Percentiles rank a stretch among this genome's conserved stretches.
Evolutionary conservation across 2,329 filamentous ascomycete species (phyloP).

Genomic region (Arthroderma sp.): DNA sequence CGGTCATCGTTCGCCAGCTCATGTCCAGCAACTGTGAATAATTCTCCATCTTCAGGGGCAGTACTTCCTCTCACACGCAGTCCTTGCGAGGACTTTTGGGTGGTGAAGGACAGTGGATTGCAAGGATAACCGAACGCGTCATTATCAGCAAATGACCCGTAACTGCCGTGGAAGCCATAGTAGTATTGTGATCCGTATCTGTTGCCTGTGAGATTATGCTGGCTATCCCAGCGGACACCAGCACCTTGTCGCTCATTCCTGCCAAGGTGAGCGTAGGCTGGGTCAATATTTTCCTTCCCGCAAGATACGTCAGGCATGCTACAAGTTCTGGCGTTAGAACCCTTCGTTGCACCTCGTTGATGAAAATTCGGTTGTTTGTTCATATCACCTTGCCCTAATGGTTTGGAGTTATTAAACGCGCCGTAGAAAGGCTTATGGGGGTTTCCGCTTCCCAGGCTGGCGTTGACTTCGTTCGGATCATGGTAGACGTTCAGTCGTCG

Average conservation of each 20-base stretch:
- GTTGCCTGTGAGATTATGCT: conserved; percentile 9
- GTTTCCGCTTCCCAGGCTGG: not conserved
- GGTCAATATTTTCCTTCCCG: conserved; percentile 29
- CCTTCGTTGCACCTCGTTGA: no score
- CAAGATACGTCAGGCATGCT: conserved; percentile 6
- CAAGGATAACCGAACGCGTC: conserved; percentile 17
- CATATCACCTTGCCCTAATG: no score
- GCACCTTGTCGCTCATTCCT: conserved; percentile 15
- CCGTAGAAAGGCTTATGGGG: not conserved
- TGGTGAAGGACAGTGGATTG: conserved; percentile 23
- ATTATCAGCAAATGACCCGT: conserved; percentile 16
- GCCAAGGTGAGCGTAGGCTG: conserved; percentile 11
- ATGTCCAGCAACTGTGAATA: conserved; percentile 7
- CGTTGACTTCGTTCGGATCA: conserved; percentile 14
- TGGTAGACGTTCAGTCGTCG: conserved; percentile 25
- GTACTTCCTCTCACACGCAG: no score
- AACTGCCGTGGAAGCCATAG: conserved; percentile 14
- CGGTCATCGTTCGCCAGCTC: conserved; percentile 11
- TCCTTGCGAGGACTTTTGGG: not conserved
- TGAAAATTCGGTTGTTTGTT: no score
- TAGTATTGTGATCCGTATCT: conserved; percentile 17
- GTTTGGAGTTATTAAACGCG: not conserved
- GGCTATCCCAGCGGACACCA: conserved; percentile 16
- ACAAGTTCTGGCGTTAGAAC: conserved; percentile 6
- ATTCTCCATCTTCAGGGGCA: no score